A percentile compares a stretch with the other conserved stretches of the same genome.
These are phyloP conservation scores for Marasmius fiardii DNA, from an alignment of 1,284 basidiomycete genomes.

Conservation along the genomic window DNA sequence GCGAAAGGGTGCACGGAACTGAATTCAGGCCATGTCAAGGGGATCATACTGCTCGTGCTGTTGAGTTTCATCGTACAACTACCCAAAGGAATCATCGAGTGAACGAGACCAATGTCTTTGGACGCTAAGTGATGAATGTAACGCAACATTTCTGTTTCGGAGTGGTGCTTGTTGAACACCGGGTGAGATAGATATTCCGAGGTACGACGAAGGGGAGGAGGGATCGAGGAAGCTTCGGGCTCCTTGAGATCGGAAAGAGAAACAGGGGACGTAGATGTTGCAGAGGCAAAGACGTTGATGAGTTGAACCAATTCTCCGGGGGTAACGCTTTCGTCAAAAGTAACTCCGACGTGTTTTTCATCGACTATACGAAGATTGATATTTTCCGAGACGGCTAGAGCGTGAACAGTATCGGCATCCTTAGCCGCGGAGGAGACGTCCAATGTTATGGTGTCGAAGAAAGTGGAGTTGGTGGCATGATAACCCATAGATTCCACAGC, in stretches of 20 bases:
- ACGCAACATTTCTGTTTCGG: slow-evolving; percentile 96
- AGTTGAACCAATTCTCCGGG: slow-evolving; percentile 74
- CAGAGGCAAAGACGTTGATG: slow-evolving; percentile 79
- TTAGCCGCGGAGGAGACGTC: slow-evolving; percentile 63
- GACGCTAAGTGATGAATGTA: slow-evolving; percentile 93
- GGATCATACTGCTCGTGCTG: slow-evolving; percentile 95
- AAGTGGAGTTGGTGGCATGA: slow-evolving; percentile 59
- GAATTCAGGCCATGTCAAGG: slow-evolving; percentile 93
- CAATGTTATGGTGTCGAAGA: slow-evolving; percentile 95
- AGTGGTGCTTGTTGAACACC: slow-evolving; percentile 94
- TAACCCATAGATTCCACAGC: slow-evolving; percentile 76
- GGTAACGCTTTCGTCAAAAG: slow-evolving; percentile 89
- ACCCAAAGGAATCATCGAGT: slow-evolving; percentile 97
- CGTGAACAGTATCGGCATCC: slow-evolving; percentile 68
- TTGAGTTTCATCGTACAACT: slow-evolving; percentile 98
- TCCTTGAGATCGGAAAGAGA: slow-evolving; percentile 41
- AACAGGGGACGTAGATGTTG: slow-evolving; percentile 40
- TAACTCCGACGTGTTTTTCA: slow-evolving; percentile 78
- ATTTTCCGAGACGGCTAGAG: slow-evolving; percentile 58
- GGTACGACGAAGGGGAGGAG: slow-evolving; percentile 62
- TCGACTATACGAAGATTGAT: slow-evolving; percentile 89
- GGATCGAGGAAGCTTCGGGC: slow-evolving; percentile 41
- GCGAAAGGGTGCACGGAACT: slow-evolving; percentile 90
- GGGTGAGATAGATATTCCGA: slow-evolving; percentile 82
- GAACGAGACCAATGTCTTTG: slow-evolving; percentile 93